A percentile compares a stretch with the other conserved stretches of the same genome.
phyloP scores from a whole-genome alignment of 805 yeast species.

The Metschnikowia reukaufii region DNA sequence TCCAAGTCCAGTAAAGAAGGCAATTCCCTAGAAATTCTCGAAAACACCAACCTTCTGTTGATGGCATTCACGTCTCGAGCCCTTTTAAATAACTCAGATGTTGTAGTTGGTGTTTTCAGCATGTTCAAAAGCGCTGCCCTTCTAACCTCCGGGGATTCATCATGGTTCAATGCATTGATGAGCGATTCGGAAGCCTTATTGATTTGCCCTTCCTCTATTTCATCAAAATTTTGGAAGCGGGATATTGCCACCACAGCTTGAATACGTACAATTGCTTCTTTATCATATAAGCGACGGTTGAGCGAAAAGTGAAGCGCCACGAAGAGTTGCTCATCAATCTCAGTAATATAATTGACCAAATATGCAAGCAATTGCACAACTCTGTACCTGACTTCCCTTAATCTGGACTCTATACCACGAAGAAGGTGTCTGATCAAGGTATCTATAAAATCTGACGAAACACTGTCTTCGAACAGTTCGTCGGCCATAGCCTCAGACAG shows the following conservation, averaged over 20 bases:
- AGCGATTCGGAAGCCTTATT: slow-evolving; percentile 28
- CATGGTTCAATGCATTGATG: slow-evolving; percentile 62
- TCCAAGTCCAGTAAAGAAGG: slow-evolving; percentile 50
- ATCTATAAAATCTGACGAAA: slow-evolving; percentile 56
- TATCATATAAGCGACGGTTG: slow-evolving; percentile 64
- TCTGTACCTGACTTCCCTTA: slow-evolving; percentile 75
- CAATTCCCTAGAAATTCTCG: slow-evolving; percentile 64
- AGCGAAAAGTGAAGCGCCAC: slow-evolving; percentile 61
- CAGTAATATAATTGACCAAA: slow-evolving; percentile 68
- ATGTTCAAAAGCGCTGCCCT: slow-evolving; percentile 78
- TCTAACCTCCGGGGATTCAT: slow-evolving; percentile 85
- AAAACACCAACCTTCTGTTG: slow-evolving; percentile 71
- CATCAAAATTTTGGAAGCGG: slow-evolving; percentile 58
- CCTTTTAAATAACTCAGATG: slow-evolving; percentile 66
- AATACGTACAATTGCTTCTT: slow-evolving; percentile 75
- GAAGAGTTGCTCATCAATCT: slow-evolving; percentile 71
- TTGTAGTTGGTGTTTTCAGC: slow-evolving; percentile 51
- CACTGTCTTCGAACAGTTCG: slow-evolving; percentile 38
- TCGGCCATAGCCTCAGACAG: slow-evolving; percentile 27
- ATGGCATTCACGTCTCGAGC: slow-evolving; percentile 76
- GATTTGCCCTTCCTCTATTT: slow-evolving; percentile 23
- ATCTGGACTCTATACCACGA: slow-evolving; percentile 76
- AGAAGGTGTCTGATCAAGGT: slow-evolving; percentile 62
- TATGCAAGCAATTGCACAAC: slow-evolving; percentile 74
- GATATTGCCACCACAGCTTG: slow-evolving; percentile 82